phyloP scores from a whole-genome alignment of 2,329 filamentous ascomycete genomes.

The Zopfia rhizophila region DNA sequence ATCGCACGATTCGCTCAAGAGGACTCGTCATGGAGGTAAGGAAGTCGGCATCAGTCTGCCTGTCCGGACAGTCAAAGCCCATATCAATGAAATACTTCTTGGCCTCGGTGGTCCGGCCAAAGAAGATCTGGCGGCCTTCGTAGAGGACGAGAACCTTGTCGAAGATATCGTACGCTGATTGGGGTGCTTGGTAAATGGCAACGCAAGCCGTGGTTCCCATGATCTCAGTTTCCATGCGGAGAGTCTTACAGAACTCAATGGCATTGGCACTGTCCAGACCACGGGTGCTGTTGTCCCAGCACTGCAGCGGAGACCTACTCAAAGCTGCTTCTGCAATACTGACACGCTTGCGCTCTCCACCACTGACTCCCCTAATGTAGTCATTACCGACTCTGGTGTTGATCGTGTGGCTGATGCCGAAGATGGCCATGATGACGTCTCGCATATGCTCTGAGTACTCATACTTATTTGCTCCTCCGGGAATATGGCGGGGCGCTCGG shows the following conservation, averaged over 20 bases:
- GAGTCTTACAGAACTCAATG: slow-evolving; percentile 77
- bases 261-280: slow-evolving; percentile 80
- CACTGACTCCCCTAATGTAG: slow-evolving; percentile 77
- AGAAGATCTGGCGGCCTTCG: slow-evolving; percentile 77
- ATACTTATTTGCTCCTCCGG: slow-evolving; percentile 65
- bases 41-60: slow-evolving; percentile 80
- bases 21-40: slow-evolving; percentile 75
- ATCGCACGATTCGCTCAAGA: slow-evolving; percentile 57
- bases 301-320: slow-evolving; percentile 70
- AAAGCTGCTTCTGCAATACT: slow-evolving; percentile 82
- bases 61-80: slow-evolving; percentile 76
- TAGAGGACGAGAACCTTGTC: slow-evolving; percentile 76
- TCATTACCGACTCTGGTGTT: slow-evolving; percentile 81
- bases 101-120: slow-evolving; percentile 70
- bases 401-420: slow-evolving; percentile 77
- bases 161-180: slow-evolving; percentile 75
- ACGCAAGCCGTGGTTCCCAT: slow-evolving; percentile 73
- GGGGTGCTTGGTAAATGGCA: slow-evolving; percentile 78
- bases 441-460: slow-evolving; percentile 71
- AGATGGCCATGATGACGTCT: slow-evolving; percentile 80
- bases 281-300: slow-evolving; percentile 83
- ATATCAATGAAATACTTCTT: slow-evolving; percentile 76
- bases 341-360: slow-evolving; percentile 83
- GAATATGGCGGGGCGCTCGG: slow-evolving; percentile 70
- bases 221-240: slow-evolving; percentile 74